Evolutionary conservation across 2,329 filamentous ascomycete species (phyloP).

Genomic region (Aspergillus pseudonomiae): DNA sequence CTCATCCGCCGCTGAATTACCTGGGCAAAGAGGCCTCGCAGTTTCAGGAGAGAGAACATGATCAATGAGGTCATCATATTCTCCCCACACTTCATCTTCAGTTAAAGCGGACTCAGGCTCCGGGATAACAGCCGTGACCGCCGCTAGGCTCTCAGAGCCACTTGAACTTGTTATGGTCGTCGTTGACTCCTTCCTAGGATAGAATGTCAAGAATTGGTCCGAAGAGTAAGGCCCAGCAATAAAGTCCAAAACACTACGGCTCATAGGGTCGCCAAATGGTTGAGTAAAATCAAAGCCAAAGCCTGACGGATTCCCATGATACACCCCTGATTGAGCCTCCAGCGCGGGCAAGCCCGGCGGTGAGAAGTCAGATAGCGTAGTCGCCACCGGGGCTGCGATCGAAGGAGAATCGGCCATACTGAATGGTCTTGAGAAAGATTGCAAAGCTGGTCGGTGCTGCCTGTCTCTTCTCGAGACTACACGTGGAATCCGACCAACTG

Average conservation of each 20-base stretch:
- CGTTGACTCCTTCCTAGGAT: constrained; percentile 72
- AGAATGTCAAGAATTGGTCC: constrained; percentile 73
- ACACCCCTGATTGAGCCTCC: neutral
- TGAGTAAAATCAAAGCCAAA: constrained; percentile 30
- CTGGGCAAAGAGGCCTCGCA: constrained; percentile 21
- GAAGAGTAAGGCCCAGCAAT: constrained; percentile 42
- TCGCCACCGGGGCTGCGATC: constrained; percentile 32
- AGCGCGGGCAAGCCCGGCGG: constrained; percentile 19
- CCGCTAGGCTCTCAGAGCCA: constrained; percentile 63
- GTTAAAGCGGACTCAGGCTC: constrained; percentile 62
- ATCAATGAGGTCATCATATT: constrained; percentile 86
- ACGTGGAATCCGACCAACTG: constrained; percentile 83
- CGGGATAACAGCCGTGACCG: constrained; percentile 69
- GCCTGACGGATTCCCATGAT: neutral
- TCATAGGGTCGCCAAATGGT: constrained; percentile 37
- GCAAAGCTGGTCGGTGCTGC: constrained; percentile 67
- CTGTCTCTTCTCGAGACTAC: constrained; percentile 70
- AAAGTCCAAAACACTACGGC: constrained; percentile 35
- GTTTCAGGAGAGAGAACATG: constrained; percentile 60
- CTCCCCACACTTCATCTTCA: constrained; percentile 92
- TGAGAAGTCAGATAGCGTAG: constrained; percentile 27
- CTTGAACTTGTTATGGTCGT: constrained; percentile 67
- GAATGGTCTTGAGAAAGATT: constrained; percentile 87
- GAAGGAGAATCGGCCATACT: constrained; percentile 52
- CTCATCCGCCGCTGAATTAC: constrained; percentile 23